Conservation (phyloP, 805 yeast genomes). For the Wickerhamiella azyma region DNA sequence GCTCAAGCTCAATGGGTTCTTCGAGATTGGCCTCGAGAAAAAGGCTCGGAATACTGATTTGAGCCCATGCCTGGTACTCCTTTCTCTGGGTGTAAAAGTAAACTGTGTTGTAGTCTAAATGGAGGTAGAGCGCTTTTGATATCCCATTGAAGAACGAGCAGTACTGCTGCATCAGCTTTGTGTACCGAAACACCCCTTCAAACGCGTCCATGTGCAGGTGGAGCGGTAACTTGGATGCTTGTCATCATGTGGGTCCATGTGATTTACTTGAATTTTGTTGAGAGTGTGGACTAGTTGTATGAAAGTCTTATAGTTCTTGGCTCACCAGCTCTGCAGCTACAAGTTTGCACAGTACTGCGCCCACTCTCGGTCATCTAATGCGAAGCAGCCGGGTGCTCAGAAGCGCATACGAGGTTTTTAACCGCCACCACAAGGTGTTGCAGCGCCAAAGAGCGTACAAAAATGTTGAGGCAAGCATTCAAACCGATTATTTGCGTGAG, state of each 20-base stretch:
- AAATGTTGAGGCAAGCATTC: conserved; percentile 34
- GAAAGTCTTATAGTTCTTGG: too few species aligned
- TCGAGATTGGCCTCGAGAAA: background rate
- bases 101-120: conserved; percentile 6
- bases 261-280: background rate
- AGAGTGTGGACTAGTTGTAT: too few species aligned
- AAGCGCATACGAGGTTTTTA: conserved; percentile 40
- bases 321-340: too few species aligned
- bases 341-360: too few species aligned
- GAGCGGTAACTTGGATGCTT: background rate
- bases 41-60: conserved; percentile 10
- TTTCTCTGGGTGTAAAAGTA: conserved; percentile 7
- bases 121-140: conserved; percentile 2
- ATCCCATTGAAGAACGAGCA: background rate
- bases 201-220: background rate
- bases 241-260: background rate
- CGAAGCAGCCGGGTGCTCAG: conserved; percentile 24
- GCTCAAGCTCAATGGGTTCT: conserved; percentile 8
- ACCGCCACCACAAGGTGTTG: conserved; percentile 43
- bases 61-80: conserved; percentile 17
- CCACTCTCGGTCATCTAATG: background rate
- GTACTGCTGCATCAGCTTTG: background rate
- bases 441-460: conserved; percentile 45
- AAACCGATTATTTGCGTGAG: conserved; percentile 59
- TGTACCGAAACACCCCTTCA: conserved; percentile 1